Evolutionary conservation across 805 yeast genomes (phyloP), one percentile per base, ranked within the genome.

Genomic region (Ogataea dorogensis): DNA sequence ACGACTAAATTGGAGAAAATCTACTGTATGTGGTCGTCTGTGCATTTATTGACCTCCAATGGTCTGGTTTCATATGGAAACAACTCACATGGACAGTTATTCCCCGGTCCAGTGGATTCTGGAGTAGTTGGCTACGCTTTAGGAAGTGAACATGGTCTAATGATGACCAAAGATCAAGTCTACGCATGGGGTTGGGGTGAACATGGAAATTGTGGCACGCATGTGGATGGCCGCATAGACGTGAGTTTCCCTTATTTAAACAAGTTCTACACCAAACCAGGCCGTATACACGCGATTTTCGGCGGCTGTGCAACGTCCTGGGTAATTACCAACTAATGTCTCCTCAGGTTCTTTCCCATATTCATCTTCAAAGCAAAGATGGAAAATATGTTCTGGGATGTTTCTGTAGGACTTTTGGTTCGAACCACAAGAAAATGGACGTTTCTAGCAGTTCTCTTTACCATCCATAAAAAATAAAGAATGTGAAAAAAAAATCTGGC

Each of bases 121-220:
- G 42, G 54, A 20, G 31, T 40, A 16, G n/a, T n/a, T n/a, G n/a
- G 22, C 40, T 64, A 67, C 35, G 65, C 68, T 1, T 70, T 76
- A 5, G 98, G 98, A 0, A 86, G 95, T 57, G 98, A 91, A 54
- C 98, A 91, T 58, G 94, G 93, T 0, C 50, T 88, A 12, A 49
- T 58, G 5, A 33, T 49, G 1, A n/a, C 28, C 1, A 45, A 54
- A 11, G 48, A 58, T 24, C 32, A 38, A 7, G 80, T 88, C 0
- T 64, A 53, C 36, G 72, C 89, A 2, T 93, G 98, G 98, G 98
- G 98, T 0, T 91, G 98, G 98, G 97, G 96, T 10, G 98, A 93
- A 53, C 98, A 91, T 59, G 98, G 98, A 0, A 91, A 91, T 55
- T 91, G 98, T 61, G 95, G 96, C 0, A 32, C 37, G 1, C 54